Conservation (phyloP, 257 asterid species). For the Buddleja alternifolia region DNA sequence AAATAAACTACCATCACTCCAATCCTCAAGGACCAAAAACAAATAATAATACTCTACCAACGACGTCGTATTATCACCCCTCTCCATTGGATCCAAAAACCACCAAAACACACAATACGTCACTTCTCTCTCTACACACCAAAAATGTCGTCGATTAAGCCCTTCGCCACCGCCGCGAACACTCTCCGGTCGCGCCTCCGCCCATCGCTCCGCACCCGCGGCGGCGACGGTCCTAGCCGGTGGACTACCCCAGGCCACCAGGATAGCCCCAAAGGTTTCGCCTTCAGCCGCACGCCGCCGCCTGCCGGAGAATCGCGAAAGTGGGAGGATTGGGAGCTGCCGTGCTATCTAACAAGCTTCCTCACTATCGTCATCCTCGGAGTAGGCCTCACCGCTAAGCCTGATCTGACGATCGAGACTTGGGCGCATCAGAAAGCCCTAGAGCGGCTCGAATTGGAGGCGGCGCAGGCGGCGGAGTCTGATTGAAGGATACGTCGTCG, state of each 20-base stretch:
- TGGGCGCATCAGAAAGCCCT: slow-evolving; percentile 99
- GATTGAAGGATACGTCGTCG: slow-evolving; percentile 28
- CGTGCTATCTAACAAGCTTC: slow-evolving; percentile 86
- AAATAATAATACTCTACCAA: not conserved
- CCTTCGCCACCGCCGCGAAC: slow-evolving; percentile 66
- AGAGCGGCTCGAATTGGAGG: slow-evolving; percentile 76
- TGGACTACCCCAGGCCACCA: slow-evolving; percentile 85
- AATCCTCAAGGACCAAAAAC: not conserved
- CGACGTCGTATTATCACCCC: slow-evolving; percentile 28
- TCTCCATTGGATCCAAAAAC: slow-evolving; percentile 19
- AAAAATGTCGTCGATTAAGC: slow-evolving; percentile 64
- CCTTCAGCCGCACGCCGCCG: slow-evolving; percentile 58
- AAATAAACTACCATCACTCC: not conserved
- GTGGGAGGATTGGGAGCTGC: slow-evolving; percentile 99
- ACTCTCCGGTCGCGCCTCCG: slow-evolving; percentile 62
- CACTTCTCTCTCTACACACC: slow-evolving; percentile 2
- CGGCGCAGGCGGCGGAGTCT: slow-evolving; percentile 39
- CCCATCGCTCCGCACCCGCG: slow-evolving; percentile 59
- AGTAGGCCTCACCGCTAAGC: slow-evolving; percentile 94
- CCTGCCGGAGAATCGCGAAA: slow-evolving; percentile 59
- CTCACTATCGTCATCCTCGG: slow-evolving; percentile 81
- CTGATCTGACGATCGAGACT: slow-evolving; percentile 94
- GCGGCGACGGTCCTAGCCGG: slow-evolving; percentile 65
- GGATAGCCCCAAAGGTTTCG: slow-evolving; percentile 75
- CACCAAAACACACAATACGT: not conserved